Percentiles rank a stretch among this genome's conserved stretches.
These are phyloP conservation scores for Discostella stelligera DNA, from an alignment of 352 stramenopile species.

Conservation along the genomic window DNA sequence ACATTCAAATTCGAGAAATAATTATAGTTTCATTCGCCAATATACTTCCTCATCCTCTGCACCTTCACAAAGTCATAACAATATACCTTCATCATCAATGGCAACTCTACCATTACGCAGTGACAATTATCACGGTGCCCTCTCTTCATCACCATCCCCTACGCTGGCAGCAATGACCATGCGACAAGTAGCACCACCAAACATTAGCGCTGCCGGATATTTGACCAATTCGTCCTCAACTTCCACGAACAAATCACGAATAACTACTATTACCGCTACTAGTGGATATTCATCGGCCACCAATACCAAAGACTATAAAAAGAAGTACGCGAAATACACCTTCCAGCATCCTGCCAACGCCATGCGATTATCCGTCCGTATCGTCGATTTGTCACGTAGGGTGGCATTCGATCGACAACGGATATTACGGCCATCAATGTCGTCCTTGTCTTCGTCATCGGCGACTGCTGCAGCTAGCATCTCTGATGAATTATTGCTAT, in stretches of 20 bases:
- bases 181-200: not conserved
- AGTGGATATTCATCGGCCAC: not conserved
- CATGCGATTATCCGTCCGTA: constrained; percentile 48
- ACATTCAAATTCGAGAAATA: not conserved
- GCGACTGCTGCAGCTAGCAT: not conserved
- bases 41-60: not conserved
- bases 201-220: not conserved
- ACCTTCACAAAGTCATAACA: not conserved
- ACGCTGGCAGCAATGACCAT: not conserved
- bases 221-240: not conserved
- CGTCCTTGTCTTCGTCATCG: not conserved
- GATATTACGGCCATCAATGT: not conserved
- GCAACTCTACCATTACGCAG: no score
- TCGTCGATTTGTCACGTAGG: constrained; percentile 50
- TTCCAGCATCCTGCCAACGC: constrained; percentile 59
- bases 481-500: not conserved
- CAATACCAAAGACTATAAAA: not conserved
- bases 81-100: no score
- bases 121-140: no score
- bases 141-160: no score
- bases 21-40: not conserved
- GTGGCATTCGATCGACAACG: constrained; percentile 51
- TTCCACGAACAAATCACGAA: not conserved
- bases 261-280: no score
- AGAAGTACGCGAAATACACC: constrained; percentile 33